Conservation (phyloP, 2,329 filamentous ascomycete species). For the Aspergillus novoparasiticus region DNA sequence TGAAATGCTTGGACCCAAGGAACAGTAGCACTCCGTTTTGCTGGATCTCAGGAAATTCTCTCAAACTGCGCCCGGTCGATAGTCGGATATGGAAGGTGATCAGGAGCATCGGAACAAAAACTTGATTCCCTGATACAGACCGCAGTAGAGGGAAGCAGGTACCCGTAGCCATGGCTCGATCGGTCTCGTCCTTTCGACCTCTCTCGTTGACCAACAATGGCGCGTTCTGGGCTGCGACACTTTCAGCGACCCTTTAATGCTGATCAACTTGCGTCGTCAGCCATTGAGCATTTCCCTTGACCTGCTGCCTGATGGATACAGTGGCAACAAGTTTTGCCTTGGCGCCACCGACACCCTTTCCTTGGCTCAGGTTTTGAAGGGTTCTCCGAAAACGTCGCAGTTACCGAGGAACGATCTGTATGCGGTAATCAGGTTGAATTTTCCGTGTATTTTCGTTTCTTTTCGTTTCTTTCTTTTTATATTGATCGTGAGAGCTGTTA, state of each 20-base stretch:
- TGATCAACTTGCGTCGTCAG: not conserved
- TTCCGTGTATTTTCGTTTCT: not conserved
- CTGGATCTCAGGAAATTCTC: not conserved
- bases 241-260: slow-evolving; percentile 1
- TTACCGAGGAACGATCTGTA: not conserved
- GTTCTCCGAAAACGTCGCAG: not conserved
- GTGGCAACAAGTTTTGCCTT: slow-evolving; percentile 1
- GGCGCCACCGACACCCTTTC: not conserved
- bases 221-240: not conserved
- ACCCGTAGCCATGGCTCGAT: slow-evolving; percentile 2
- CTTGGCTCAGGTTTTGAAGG: not conserved
- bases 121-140: not conserved
- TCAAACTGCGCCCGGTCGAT: not conserved
- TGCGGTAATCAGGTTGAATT: not conserved
- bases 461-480: not conserved
- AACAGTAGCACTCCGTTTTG: not conserved
- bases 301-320: not conserved
- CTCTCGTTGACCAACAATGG: not conserved
- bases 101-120: not conserved
- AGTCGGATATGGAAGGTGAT: too few species aligned
- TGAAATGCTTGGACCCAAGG: not conserved
- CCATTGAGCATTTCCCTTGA: not conserved
- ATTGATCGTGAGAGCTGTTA: not conserved
- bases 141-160: not conserved
- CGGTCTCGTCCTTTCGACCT: not conserved